These are phyloP conservation scores for Grigorovia yakushimaensis DNA, from an alignment of 805 yeast genomes.

Conservation along the genomic window DNA sequence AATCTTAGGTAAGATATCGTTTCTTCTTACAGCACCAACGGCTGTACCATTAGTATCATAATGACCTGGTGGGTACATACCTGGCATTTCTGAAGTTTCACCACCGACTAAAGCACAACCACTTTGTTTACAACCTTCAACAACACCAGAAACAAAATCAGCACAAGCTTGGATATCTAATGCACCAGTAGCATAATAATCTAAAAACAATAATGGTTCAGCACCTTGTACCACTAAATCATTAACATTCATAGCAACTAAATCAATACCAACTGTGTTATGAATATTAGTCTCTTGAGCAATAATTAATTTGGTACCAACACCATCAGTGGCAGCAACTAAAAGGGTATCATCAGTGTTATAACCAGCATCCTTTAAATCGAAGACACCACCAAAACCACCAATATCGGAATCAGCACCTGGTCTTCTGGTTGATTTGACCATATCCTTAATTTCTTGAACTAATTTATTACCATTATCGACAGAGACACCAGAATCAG, in stretches of 20 bases:
- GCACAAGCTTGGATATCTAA: constrained; percentile 78
- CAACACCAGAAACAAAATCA: constrained; percentile 88
- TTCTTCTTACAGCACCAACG: constrained; percentile 86
- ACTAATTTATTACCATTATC: constrained; percentile 90
- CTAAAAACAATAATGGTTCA: constrained; percentile 90
- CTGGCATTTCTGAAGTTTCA: constrained; percentile 99
- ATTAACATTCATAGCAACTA: constrained; percentile 98
- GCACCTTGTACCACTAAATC: constrained; percentile 98
- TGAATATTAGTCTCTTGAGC: constrained; percentile 87
- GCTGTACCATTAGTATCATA: constrained; percentile 98
- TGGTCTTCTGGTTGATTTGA: constrained; percentile 83
- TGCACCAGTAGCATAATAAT: constrained; percentile 92
- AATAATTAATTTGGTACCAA: constrained; percentile 91
- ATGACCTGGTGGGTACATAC: constrained; percentile 91
- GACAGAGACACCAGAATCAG: constrained; percentile 94
- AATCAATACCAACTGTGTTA: constrained; percentile 96
- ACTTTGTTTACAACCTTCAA: constrained; percentile 87
- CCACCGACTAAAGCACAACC: constrained; percentile 99
- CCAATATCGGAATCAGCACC: constrained; percentile 98
- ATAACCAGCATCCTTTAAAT: constrained; percentile 81
- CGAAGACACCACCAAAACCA: constrained; percentile 97
- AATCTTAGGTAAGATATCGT: constrained; percentile 61
- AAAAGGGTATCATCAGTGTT: constrained; percentile 62
- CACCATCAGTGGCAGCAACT: constrained; percentile 98
- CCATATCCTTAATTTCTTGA: constrained; percentile 80